Conservation (phyloP, 2,329 filamentous ascomycete species). For the Parascedosporium putredinis region DNA sequence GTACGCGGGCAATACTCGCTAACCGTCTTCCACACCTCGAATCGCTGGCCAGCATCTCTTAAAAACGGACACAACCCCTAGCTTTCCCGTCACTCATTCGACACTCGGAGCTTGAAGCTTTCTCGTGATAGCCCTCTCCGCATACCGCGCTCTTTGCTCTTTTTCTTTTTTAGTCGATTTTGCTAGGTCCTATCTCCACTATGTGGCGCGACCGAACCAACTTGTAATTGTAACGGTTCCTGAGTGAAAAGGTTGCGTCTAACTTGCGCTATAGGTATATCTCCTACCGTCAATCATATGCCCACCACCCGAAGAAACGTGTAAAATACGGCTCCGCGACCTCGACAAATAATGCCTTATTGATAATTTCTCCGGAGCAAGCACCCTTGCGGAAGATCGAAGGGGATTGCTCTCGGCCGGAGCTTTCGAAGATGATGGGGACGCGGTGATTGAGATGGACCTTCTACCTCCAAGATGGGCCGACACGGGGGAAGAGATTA, state of each 20-base stretch:
- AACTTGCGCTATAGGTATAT: constrained; percentile 59
- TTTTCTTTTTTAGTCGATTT: background rate
- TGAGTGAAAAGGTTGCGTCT: constrained; percentile 20
- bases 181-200: constrained; percentile 51
- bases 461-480: constrained; percentile 90
- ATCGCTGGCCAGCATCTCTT: no score
- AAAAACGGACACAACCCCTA: no score
- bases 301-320: constrained; percentile 86
- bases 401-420: constrained; percentile 76
- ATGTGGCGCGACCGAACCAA: constrained; percentile 99
- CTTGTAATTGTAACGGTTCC: constrained; percentile 51
- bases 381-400: constrained; percentile 37
- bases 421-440: constrained; percentile 75
- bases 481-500: constrained; percentile 88
- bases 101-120: no score
- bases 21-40: no score
- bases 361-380: constrained; percentile 43
- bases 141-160: background rate
- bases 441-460: constrained; percentile 98
- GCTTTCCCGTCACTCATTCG: no score
- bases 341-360: constrained; percentile 47
- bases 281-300: constrained; percentile 97
- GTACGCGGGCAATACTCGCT: no score
- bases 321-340: constrained; percentile 52
- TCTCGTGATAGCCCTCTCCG: no score